A percentile compares a stretch with the other conserved stretches of the same genome.
phyloP scores from a whole-genome alignment of 192 early-diverging fungal species.

The Jimgerdemannia flammicorona region DNA sequence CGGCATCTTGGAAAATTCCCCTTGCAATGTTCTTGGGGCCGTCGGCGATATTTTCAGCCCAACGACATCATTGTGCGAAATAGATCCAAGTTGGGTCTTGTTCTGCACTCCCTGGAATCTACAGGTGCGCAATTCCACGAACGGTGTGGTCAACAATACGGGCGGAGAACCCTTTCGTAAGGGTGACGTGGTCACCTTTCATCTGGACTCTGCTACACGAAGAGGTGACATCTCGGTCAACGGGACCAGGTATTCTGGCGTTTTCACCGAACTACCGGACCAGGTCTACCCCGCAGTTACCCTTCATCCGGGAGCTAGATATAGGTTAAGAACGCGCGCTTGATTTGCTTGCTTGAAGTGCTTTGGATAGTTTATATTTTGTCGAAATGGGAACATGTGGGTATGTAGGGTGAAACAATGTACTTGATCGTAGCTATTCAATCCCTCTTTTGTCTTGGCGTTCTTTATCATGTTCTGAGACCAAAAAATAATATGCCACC shows the following conservation, averaged over 20 bases:
- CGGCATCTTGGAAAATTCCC: background rate
- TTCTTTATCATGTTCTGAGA: too few relatives aligned
- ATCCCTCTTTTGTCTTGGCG: too few relatives aligned
- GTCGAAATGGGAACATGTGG: too few relatives aligned
- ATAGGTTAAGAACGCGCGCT: background rate
- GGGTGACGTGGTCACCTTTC: constrained; percentile 7
- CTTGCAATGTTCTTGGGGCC: background rate
- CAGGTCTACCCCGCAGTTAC: constrained; percentile 6
- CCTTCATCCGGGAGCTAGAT: background rate
- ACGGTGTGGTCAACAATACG: background rate
- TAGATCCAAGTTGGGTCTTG: background rate
- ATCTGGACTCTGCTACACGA: constrained; percentile 3
- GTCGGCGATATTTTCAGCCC: background rate
- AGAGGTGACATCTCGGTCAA: constrained; percentile 12
- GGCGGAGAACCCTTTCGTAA: background rate
- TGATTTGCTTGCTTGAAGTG: too few relatives aligned
- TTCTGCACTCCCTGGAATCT: too few relatives aligned
- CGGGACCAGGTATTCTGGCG: constrained; percentile 1
- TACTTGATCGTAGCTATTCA: too few relatives aligned
- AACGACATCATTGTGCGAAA: background rate
- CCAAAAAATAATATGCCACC: too few relatives aligned
- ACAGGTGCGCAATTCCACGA: too few relatives aligned
- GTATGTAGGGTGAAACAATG: too few relatives aligned
- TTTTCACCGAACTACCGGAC: background rate
- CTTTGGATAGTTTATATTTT: too few relatives aligned